phyloP scores from a whole-genome alignment of 352 stramenopile genomes.

The Phytophthora litchii region DNA sequence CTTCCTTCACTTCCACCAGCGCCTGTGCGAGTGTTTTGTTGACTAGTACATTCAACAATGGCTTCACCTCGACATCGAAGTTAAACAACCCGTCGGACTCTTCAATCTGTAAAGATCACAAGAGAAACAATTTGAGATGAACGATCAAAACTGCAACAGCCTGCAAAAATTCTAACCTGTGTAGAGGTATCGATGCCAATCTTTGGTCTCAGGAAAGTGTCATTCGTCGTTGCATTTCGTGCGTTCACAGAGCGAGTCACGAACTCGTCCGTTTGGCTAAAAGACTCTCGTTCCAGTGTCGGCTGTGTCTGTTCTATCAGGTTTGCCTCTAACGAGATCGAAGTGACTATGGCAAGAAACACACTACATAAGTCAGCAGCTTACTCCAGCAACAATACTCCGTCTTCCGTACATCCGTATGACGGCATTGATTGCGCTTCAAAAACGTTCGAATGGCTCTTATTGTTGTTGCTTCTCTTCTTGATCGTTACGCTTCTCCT shows the following conservation, averaged over 20 bases:
- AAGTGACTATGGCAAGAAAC: conserved; percentile 42
- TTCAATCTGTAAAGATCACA: conserved; percentile 56
- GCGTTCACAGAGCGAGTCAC: conserved; percentile 41
- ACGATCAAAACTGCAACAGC: neutral
- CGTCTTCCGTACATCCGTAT: neutral
- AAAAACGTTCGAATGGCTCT: conserved; percentile 35
- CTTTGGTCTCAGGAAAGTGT: conserved; percentile 66
- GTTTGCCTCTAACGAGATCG: conserved; percentile 62
- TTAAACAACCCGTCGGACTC: conserved; percentile 75
- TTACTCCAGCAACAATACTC: conserved; percentile 27
- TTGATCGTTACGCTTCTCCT: conserved; percentile 3
- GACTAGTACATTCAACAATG: conserved; percentile 77
- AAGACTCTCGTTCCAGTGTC: conserved; percentile 43
- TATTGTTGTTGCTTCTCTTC: conserved; percentile 34
- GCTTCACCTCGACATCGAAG: conserved; percentile 80
- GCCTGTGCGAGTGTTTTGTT: conserved; percentile 86
- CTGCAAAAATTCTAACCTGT: conserved; percentile 39
- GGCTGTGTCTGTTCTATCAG: conserved; percentile 62
- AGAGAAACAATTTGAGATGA: neutral
- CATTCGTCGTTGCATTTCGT: conserved; percentile 44
- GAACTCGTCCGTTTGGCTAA: conserved; percentile 81
- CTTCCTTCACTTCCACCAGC: conserved; percentile 71
- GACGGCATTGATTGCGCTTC: conserved; percentile 32
- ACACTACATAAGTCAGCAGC: conserved; percentile 4
- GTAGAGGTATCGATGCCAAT: conserved; percentile 76